Base-by-base conservation (phyloP, 2,329 filamentous ascomycete species). In the Tothia fuscella region DNA sequence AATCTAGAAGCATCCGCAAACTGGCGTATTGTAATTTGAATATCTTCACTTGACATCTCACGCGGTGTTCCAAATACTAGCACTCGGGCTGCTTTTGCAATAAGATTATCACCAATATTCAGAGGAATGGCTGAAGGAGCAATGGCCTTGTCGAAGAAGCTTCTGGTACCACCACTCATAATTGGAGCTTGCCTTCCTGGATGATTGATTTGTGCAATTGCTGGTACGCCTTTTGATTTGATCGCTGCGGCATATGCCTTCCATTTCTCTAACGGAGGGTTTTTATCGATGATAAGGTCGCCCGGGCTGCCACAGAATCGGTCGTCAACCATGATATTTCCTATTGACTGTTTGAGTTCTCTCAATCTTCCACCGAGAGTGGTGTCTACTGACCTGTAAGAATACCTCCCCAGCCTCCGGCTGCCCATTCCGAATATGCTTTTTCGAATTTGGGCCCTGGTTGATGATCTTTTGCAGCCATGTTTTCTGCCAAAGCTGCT, bases 1-100 rank as follows among this genome's bases (percentile, higher is more conserved):
- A 62, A 72, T 3, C 68, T 65, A 1, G 68, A 66, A 25, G 56
- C 51, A 7, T 40, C 38, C n/a, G 55, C 65, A 40, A 65, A 71
- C 34, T 65, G 63, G 0, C 45, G 42, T 21, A 69, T 61, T 6
- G 56, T 62, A 1, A 46, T 37, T 20, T 56, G 48, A 50, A 74
- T 43, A 16, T 44, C 38, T 6, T 17, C 13, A 9, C 24, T 16
- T 7, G 25, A 33, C 42, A 44, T 44, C 46, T 56, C 66, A 44
- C 64, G 62, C 13, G 57, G 65, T n/a, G 24, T 32, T 4, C 38
- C 28, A 32, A 38, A 38, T 14, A 38, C 5, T 5, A 38, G 13
- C 3, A 16, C 24, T 6, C 19, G 13, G 17, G 35, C 35, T 14
- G 26, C 17, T 10, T 24, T 14, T 9, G 21, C 24, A 2, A 38